Percentiles rank a stretch among this genome's conserved stretches.
These are phyloP conservation scores for Penicillium simplicissimum DNA, from an alignment of 495 filamentous ascomycete species.

Conservation along the genomic window DNA sequence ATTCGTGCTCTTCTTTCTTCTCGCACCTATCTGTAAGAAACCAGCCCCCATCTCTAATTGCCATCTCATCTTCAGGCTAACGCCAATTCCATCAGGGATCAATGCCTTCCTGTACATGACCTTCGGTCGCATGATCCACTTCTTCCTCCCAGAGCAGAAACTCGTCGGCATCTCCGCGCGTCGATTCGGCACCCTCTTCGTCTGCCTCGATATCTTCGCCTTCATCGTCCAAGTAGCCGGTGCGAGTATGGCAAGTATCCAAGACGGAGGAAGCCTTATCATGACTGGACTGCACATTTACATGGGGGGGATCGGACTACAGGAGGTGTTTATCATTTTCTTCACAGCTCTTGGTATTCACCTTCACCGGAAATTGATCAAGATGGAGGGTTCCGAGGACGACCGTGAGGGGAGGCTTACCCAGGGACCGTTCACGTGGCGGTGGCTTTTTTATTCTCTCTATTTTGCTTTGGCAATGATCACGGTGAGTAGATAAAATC, in stretches of 20 bases:
- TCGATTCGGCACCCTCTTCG: slow-evolving; percentile 50
- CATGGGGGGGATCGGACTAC: slow-evolving; percentile 57
- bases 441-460: slow-evolving; percentile 46
- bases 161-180: slow-evolving; percentile 48
- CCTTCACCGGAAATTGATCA: slow-evolving; percentile 46
- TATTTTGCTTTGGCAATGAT: slow-evolving; percentile 55
- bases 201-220: slow-evolving; percentile 60
- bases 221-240: slow-evolving; percentile 65
- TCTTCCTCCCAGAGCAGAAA: slow-evolving; percentile 38
- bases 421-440: slow-evolving; percentile 34
- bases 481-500: slow-evolving; percentile 43
- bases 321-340: slow-evolving; percentile 58
- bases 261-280: slow-evolving; percentile 20
- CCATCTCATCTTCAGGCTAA: not conserved
- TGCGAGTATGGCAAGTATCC: slow-evolving; percentile 31
- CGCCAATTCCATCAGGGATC: slow-evolving; percentile 25
- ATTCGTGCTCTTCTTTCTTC: slow-evolving; percentile 29
- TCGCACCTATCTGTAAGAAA: slow-evolving; percentile 30
- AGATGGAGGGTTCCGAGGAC: slow-evolving; percentile 38
- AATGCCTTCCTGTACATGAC: slow-evolving; percentile 74
- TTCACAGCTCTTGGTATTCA: slow-evolving; percentile 49
- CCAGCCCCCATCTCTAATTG: not conserved
- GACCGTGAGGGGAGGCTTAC: slow-evolving; percentile 14
- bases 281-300: slow-evolving; percentile 53
- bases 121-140: slow-evolving; percentile 59